phyloP scores from a whole-genome alignment of 805 yeast genomes.

The Trichomonascus vanleenenianus region DNA sequence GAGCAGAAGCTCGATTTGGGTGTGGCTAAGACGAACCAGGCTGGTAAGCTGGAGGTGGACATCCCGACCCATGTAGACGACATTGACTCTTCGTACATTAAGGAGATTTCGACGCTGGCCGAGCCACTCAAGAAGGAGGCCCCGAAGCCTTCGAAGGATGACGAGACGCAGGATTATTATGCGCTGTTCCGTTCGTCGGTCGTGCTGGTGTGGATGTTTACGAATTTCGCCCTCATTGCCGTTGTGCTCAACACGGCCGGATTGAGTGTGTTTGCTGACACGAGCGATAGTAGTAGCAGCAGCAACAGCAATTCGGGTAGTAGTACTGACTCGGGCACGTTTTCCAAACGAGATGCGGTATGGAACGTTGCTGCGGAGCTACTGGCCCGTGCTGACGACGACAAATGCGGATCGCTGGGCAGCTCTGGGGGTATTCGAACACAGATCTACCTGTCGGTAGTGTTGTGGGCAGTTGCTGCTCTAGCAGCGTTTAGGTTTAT shows the following conservation, averaged over 20 bases:
- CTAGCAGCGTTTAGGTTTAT: slow-evolving; percentile 76
- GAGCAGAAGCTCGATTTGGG: slow-evolving; percentile 65
- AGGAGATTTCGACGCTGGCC: slow-evolving; percentile 51
- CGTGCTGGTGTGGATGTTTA: slow-evolving; percentile 80
- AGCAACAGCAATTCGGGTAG: slow-evolving; percentile 25
- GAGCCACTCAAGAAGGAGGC: slow-evolving; percentile 28
- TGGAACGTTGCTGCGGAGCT: slow-evolving; percentile 1
- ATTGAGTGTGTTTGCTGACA: slow-evolving; percentile 30
- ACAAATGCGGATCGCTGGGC: slow-evolving; percentile 6
- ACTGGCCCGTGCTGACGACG: background rate
- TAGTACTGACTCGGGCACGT: background rate
- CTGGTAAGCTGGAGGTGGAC: slow-evolving; percentile 40
- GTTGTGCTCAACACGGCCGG: slow-evolving; percentile 85
- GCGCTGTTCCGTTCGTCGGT: slow-evolving; percentile 87
- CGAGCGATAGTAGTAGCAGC: slow-evolving; percentile 11
- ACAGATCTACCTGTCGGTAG: slow-evolving; percentile 63
- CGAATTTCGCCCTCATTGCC: slow-evolving; percentile 75
- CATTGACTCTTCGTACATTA: slow-evolving; percentile 65
- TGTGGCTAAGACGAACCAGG: slow-evolving; percentile 62
- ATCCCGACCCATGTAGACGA: slow-evolving; percentile 72
- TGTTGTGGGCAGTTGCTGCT: slow-evolving; percentile 88
- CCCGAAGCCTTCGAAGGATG: slow-evolving; percentile 33
- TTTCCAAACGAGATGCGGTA: background rate
- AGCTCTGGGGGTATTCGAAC: slow-evolving; percentile 17
- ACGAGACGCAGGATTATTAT: slow-evolving; percentile 69